Evolutionary conservation across 2,329 filamentous ascomycete species (phyloP).

Genomic region (Pochonia chlamydosporia): DNA sequence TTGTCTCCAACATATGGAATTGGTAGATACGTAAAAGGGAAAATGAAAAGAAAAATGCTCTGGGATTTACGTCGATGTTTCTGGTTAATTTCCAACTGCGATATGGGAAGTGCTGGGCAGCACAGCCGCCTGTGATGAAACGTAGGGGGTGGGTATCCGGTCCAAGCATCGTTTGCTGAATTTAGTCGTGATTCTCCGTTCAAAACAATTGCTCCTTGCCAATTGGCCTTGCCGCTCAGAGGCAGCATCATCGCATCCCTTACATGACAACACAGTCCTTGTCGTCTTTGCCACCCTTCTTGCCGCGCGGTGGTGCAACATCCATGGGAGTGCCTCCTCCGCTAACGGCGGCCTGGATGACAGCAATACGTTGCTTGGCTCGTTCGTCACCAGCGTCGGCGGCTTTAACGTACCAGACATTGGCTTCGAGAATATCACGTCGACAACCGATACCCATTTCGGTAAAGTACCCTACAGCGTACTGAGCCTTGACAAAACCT

Average conservation of each 20-base stretch:
- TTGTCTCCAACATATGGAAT: too few species aligned
- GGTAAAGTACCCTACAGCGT: conserved; percentile 93
- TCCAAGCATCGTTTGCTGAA: conserved; percentile 3
- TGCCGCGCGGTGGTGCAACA: conserved; percentile 45
- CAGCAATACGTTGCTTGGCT: conserved; percentile 78
- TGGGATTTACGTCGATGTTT: background rate
- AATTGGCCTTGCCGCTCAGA: background rate
- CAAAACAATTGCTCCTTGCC: background rate
- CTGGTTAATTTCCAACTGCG: background rate
- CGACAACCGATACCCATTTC: conserved; percentile 98
- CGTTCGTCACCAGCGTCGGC: conserved; percentile 88
- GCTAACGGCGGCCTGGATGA: conserved; percentile 77
- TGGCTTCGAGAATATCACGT: conserved; percentile 90
- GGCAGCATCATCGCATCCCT: background rate
- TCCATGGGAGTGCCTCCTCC: conserved; percentile 50
- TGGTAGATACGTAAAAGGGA: too few species aligned
- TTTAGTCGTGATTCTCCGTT: conserved; percentile 1
- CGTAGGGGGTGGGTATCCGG: conserved; percentile 5
- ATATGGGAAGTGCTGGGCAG: background rate
- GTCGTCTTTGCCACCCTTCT: conserved; percentile 45
- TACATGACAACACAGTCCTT: conserved; percentile 56
- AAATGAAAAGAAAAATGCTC: background rate
- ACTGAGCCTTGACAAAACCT: conserved; percentile 75
- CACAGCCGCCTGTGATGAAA: background rate
- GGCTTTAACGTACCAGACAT: conserved; percentile 96